Conservation (phyloP, 805 yeast species). For the Diddensiella transvaalensis region DNA sequence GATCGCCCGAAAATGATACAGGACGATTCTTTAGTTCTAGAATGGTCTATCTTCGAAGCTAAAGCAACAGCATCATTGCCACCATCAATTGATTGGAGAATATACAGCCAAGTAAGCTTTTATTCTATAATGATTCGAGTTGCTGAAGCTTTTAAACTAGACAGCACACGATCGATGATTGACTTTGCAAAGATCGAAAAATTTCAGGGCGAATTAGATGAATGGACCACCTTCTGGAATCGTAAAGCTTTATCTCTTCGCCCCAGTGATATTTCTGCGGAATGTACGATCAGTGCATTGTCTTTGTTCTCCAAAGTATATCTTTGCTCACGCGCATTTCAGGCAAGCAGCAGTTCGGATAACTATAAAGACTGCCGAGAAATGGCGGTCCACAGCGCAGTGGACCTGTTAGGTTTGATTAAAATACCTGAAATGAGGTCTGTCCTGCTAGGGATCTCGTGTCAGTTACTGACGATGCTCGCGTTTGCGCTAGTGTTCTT, state of each 20-base stretch:
- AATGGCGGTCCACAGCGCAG: background rate
- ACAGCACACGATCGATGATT: background rate
- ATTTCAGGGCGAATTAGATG: background rate
- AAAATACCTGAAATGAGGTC: background rate
- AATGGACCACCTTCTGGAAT: background rate
- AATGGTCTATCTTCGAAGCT: conserved; percentile 1
- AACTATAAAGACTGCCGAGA: background rate
- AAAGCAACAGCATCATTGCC: background rate
- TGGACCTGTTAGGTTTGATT: background rate
- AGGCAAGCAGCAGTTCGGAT: conserved; percentile 1
- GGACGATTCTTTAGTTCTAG: background rate
- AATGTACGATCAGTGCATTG: background rate
- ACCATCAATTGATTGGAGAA: background rate
- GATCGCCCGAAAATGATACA: conserved; percentile 1
- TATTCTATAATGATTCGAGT: conserved; percentile 3
- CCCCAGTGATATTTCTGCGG: background rate
- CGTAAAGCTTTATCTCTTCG: background rate
- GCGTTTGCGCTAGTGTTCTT: conserved; percentile 1
- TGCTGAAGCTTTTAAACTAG: background rate
- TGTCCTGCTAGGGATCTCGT: background rate
- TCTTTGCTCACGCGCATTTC: conserved; percentile 1
- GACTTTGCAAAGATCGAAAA: conserved; percentile 1
- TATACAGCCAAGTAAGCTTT: conserved; percentile 3
- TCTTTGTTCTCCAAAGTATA: conserved; percentile 2
- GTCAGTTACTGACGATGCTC: background rate